phyloP scores from a whole-genome alignment of 2,329 filamentous ascomycete species.

The Emericellopsis cladophorae region DNA sequence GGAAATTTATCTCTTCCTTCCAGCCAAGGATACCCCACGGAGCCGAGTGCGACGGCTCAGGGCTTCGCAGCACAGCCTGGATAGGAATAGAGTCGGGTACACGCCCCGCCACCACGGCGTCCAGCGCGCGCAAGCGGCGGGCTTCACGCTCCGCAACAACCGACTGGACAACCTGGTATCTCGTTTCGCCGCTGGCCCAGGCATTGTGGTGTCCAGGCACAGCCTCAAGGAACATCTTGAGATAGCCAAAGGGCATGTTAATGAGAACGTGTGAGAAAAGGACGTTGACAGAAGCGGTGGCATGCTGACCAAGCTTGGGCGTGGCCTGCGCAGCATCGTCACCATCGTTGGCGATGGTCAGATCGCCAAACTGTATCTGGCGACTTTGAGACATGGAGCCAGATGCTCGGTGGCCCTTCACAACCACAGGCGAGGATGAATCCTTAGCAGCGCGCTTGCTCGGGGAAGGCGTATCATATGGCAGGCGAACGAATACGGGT shows the following conservation, averaged over 20 bases:
- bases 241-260: constrained; percentile 54
- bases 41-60: constrained; percentile 12
- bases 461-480: constrained; percentile 8
- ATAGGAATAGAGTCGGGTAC: constrained; percentile 22
- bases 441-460: constrained; percentile 4
- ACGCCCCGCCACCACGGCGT: constrained; percentile 23
- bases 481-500: constrained; percentile 20
- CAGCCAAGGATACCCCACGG: constrained; percentile 26
- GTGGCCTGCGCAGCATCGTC: constrained; percentile 15
- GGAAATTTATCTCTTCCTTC: constrained; percentile 15
- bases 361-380: constrained; percentile 59
- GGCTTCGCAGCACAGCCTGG: constrained; percentile 20
- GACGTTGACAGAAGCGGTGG: constrained; percentile 23
- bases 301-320: constrained; percentile 10
- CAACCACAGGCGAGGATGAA: constrained; percentile 14
- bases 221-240: constrained; percentile 51
- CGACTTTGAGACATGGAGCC: neutral
- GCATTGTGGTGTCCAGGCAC: too few species aligned
- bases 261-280: constrained; percentile 54
- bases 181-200: constrained; percentile 23
- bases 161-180: constrained; percentile 33
- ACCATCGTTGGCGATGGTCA: constrained; percentile 24
- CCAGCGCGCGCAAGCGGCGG: constrained; percentile 33
- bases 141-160: constrained; percentile 46
- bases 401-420: constrained; percentile 3